Percentiles rank a stretch among this genome's conserved stretches.
These are phyloP conservation scores for Alisma plantagoaquatica DNA, from an alignment of 106 monocot genomes.

Conservation along the genomic window DNA sequence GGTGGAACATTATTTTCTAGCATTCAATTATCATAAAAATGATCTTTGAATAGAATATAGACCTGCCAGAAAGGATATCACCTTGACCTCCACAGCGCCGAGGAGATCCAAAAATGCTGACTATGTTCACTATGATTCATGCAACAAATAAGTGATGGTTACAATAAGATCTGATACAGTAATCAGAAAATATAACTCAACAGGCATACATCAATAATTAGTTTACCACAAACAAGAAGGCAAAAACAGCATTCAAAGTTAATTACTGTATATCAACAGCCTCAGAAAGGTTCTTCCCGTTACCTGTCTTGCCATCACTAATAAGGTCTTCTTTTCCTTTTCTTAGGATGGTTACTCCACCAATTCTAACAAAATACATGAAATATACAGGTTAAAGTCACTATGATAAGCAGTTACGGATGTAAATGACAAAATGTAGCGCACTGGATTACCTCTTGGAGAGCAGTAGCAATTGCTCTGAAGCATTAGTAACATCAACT, in stretches of 20 bases:
- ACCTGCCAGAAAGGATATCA: conserved; percentile 97
- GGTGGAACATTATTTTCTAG: too few relatives aligned
- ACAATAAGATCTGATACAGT: background rate
- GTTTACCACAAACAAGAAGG: too few relatives aligned
- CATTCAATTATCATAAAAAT: too few relatives aligned
- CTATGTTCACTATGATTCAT: conserved; percentile 33
- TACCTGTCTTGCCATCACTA: conserved; percentile 73
- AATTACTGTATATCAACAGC: too few relatives aligned
- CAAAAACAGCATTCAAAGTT: too few relatives aligned
- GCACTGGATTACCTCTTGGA: conserved; percentile 60
- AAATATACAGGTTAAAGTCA: too few relatives aligned
- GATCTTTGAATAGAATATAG: conserved; percentile 11
- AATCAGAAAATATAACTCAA: too few relatives aligned
- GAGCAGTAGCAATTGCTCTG: conserved; percentile 47
- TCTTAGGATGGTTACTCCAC: conserved; percentile 69
- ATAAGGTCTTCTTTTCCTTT: conserved; percentile 90
- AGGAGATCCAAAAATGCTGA: conserved; percentile 84
- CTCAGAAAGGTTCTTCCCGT: too few relatives aligned
- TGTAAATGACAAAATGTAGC: too few relatives aligned
- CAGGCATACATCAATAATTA: too few relatives aligned
- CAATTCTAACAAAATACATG: conserved; percentile 51
- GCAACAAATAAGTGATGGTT: background rate
- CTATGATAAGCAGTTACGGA: too few relatives aligned
- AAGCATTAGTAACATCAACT: conserved; percentile 42
- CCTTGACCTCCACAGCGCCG: conserved; percentile 99